Evolutionary conservation across 768 basidiomycete species (phyloP).

Genomic region (Amyloporia xantha): DNA sequence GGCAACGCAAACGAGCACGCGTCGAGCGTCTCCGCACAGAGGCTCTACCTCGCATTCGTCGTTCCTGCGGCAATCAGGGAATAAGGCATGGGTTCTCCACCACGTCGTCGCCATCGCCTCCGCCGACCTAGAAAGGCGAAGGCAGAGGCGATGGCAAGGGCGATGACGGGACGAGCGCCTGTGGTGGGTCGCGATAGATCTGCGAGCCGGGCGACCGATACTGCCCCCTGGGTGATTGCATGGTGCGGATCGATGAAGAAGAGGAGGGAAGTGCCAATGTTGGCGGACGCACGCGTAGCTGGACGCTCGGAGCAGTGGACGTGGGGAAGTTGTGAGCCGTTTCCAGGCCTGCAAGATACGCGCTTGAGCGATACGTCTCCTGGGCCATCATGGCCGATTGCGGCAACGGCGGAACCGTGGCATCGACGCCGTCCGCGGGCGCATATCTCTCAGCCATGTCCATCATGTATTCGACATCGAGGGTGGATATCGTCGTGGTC

Average conservation of each 20-base stretch:
- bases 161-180: constrained; percentile 20
- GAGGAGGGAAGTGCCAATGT: background rate
- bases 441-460: constrained; percentile 41
- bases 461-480: constrained; percentile 49
- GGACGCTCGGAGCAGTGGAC: background rate
- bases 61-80: background rate
- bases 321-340: constrained; percentile 1
- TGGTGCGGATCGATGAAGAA: background rate
- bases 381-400: constrained; percentile 7
- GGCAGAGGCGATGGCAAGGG: constrained; percentile 14
- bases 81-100: background rate
- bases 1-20: background rate
- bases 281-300: background rate
- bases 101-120: background rate
- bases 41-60: background rate
- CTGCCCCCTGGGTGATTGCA: background rate
- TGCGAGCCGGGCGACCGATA: constrained; percentile 1
- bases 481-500: constrained; percentile 26
- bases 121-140: background rate
- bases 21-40: background rate
- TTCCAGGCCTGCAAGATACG: constrained; percentile 14
- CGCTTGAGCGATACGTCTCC: constrained; percentile 12
- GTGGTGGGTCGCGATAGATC: constrained; percentile 18
- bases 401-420: background rate
- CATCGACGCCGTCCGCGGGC: constrained; percentile 4